Percentiles rank a stretch among this genome's conserved stretches.
Conservation (phyloP, 2,329 filamentous ascomycete genomes). For the Aspergillus pseudoglaucus region DNA sequence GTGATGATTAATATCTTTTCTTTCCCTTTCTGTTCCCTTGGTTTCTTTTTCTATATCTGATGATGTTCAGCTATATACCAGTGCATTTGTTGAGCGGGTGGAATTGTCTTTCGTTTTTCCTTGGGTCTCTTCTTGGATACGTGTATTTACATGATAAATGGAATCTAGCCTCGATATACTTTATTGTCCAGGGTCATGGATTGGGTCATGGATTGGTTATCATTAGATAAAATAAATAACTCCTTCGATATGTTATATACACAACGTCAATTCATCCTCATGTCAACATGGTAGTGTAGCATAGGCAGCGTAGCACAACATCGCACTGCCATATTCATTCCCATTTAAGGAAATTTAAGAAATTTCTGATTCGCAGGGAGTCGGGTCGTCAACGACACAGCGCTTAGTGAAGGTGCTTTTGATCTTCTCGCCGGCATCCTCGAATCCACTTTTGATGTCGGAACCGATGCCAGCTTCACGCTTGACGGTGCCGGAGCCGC, state of each 20-base stretch:
- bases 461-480: background rate
- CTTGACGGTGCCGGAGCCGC: background rate
- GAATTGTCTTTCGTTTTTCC: conserved; percentile 5
- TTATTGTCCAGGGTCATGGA: no score
- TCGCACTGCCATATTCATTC: no score
- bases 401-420: background rate
- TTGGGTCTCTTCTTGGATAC: background rate
- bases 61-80: conserved; percentile 12
- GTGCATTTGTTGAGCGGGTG: conserved; percentile 13
- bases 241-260: no score
- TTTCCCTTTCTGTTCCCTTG: conserved; percentile 7
- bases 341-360: no score
- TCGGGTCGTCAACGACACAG: background rate
- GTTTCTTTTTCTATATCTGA: conserved; percentile 2
- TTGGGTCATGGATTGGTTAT: no score
- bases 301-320: no score
- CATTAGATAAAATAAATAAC: no score
- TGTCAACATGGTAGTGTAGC: no score
- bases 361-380: background rate
- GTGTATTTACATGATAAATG: background rate
- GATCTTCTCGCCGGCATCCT: background rate
- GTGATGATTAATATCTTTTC: conserved; percentile 5
- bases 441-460: background rate
- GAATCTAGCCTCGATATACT: background rate
- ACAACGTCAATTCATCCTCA: no score